Evolutionary conservation across 805 yeast species (phyloP).

Genomic region (Sungouiozyma ichnusensis): DNA sequence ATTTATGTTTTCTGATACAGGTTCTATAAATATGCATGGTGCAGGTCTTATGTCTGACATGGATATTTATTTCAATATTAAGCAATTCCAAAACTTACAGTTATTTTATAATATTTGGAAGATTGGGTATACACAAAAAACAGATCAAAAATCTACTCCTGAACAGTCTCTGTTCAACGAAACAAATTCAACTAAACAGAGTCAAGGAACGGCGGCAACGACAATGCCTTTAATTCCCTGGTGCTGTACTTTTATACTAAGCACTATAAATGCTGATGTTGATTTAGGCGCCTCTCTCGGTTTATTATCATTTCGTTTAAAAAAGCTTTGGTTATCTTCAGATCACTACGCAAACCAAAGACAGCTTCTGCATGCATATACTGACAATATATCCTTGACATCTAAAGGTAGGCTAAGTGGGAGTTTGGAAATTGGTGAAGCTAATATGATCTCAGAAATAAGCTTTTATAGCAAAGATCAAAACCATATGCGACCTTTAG

Average conservation of each 20-base stretch:
- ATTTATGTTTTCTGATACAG: slow-evolving; percentile 37
- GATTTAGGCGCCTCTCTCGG: slow-evolving; percentile 86
- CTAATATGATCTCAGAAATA: slow-evolving; percentile 53
- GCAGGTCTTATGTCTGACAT: slow-evolving; percentile 46
- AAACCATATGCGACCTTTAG: slow-evolving; percentile 50
- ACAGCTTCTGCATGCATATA: slow-evolving; percentile 55
- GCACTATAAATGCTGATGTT: slow-evolving; percentile 43
- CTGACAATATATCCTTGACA: slow-evolving; percentile 39
- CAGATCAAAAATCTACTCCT: slow-evolving; percentile 8
- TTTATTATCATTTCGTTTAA: slow-evolving; percentile 41
- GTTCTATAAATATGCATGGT: slow-evolving; percentile 34
- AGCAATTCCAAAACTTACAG: slow-evolving; percentile 79
- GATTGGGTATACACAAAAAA: slow-evolving; percentile 31
- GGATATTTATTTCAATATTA: slow-evolving; percentile 56
- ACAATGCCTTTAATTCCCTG: slow-evolving; percentile 54
- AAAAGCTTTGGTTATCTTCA: slow-evolving; percentile 57
- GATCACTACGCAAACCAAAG: slow-evolving; percentile 59
- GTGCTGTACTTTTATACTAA: slow-evolving; percentile 48
- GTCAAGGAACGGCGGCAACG: neutral
- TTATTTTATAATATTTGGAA: slow-evolving; percentile 78
- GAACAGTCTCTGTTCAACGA: slow-evolving; percentile 2
- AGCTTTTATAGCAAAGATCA: slow-evolving; percentile 50
- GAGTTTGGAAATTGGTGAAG: slow-evolving; percentile 36
- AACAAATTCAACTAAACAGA: slow-evolving; percentile 1
- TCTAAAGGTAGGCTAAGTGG: slow-evolving; percentile 83